Percentiles rank a stretch among this genome's conserved stretches.
phyloP scores from a whole-genome alignment of 2,329 filamentous ascomycete species.

The Sclerotinia subarctica region DNA sequence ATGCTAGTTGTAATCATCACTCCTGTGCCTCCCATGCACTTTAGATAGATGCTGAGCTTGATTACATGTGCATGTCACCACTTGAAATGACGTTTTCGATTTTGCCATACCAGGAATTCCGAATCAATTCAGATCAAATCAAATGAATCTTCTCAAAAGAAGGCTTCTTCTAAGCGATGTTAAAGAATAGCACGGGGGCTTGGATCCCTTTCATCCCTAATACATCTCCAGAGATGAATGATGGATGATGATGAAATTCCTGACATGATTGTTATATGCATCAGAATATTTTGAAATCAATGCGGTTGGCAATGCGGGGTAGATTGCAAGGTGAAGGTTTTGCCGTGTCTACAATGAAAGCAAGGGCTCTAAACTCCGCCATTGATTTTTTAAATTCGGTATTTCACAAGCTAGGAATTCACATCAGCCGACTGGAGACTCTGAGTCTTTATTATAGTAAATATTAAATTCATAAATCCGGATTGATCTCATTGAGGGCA shows the following conservation, averaged over 20 bases:
- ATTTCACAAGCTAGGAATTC: neutral
- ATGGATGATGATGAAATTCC: neutral
- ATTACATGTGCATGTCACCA: neutral
- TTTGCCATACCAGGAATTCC: no score
- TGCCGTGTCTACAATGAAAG: neutral
- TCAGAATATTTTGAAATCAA: neutral
- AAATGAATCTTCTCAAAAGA: neutral
- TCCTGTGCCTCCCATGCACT: neutral
- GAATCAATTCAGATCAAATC: neutral
- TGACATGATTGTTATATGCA: neutral
- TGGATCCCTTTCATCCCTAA: neutral
- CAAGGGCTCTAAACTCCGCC: neutral
- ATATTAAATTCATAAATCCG: neutral
- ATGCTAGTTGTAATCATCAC: neutral
- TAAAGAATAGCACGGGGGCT: neutral
- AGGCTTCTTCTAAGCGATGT: neutral
- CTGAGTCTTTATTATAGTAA: neutral
- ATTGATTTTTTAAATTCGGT: accelerated
- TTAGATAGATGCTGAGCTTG: neutral
- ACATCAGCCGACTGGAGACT: neutral
- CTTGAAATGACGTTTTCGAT: no score
- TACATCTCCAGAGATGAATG: neutral
- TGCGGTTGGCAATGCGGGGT: neutral
- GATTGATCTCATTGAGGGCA: neutral
- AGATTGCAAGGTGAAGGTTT: neutral